Evolutionary conservation across 2,329 filamentous ascomycete species (phyloP).

Genomic region (Botrytis tulipae): DNA sequence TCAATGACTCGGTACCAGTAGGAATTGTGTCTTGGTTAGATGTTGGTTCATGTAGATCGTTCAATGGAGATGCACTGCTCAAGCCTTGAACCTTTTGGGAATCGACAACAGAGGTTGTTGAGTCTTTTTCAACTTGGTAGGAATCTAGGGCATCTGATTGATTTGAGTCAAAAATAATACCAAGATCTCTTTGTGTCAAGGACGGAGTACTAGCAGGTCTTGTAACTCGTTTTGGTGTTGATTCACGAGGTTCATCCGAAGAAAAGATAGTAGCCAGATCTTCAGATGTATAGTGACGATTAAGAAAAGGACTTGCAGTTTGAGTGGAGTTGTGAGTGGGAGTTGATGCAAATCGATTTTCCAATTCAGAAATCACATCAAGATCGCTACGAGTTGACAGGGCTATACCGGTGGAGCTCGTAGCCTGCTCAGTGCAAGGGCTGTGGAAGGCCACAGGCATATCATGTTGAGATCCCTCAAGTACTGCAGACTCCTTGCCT

Average conservation of each 20-base stretch:
- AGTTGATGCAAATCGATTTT: neutral
- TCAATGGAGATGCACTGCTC: neutral
- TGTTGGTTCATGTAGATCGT: neutral
- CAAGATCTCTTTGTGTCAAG: neutral
- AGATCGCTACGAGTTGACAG: neutral
- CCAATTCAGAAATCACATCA: neutral
- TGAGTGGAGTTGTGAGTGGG: neutral
- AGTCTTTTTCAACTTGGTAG: neutral
- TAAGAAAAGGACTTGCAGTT: neutral
- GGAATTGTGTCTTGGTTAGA: neutral
- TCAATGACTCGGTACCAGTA: neutral
- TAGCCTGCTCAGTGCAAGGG: neutral
- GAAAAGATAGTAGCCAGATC: neutral
- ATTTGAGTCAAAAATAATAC: neutral
- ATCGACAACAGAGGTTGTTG: neutral
- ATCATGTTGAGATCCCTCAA: neutral
- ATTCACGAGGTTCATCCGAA: neutral
- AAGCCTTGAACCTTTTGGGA: neutral
- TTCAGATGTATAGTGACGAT: conserved; percentile 9
- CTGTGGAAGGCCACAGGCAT: neutral
- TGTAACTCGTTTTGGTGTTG: neutral
- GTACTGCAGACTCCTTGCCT: neutral
- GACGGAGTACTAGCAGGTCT: neutral
- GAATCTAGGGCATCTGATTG: neutral
- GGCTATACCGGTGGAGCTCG: neutral